A percentile compares a stretch with the other conserved stretches of the same genome.
These are phyloP conservation scores for Cadophora malorum DNA, from an alignment of 2,329 filamentous ascomycete species.

Conservation along the genomic window DNA sequence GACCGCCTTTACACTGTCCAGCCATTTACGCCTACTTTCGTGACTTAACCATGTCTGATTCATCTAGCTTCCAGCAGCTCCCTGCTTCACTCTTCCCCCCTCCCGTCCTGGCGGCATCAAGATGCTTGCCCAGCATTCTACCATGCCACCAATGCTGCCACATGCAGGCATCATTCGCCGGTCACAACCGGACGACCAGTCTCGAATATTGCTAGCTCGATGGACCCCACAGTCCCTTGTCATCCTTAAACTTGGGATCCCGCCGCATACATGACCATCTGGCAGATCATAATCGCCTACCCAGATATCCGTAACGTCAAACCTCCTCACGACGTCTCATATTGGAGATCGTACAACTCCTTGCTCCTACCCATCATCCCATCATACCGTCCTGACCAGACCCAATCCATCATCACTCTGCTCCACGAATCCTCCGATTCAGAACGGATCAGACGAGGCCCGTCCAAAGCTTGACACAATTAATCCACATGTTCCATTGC, in stretches of 20 bases:
- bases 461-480: conserved; percentile 30
- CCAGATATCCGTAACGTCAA: conserved; percentile 32
- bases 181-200: conserved; percentile 10
- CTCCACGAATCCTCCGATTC: conserved; percentile 22
- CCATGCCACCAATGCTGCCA: conserved; percentile 14
- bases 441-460: conserved; percentile 36
- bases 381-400: conserved; percentile 17
- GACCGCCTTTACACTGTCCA: not conserved
- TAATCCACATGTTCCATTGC: conserved; percentile 31
- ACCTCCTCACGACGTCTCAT: conserved; percentile 42
- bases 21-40: conserved; percentile 10
- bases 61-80: not conserved
- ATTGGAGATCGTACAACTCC: conserved; percentile 37
- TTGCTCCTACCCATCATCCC: conserved; percentile 17
- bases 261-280: conserved; percentile 31
- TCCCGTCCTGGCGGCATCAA: conserved; percentile 8
- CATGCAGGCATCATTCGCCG: conserved; percentile 13
- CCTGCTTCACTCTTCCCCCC: conserved; percentile 4
- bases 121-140: conserved; percentile 18
- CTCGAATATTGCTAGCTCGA: conserved; percentile 15
- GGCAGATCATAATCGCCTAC: conserved; percentile 29
- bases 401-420: conserved; percentile 21
- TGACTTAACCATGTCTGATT: not conserved
- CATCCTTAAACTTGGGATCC: conserved; percentile 43
- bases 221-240: conserved; percentile 28